Percentiles rank a stretch among this genome's conserved stretches.
These are phyloP conservation scores for Eruca vesicaria DNA, from an alignment of 441 rosid genomes.

Conservation along the genomic window DNA sequence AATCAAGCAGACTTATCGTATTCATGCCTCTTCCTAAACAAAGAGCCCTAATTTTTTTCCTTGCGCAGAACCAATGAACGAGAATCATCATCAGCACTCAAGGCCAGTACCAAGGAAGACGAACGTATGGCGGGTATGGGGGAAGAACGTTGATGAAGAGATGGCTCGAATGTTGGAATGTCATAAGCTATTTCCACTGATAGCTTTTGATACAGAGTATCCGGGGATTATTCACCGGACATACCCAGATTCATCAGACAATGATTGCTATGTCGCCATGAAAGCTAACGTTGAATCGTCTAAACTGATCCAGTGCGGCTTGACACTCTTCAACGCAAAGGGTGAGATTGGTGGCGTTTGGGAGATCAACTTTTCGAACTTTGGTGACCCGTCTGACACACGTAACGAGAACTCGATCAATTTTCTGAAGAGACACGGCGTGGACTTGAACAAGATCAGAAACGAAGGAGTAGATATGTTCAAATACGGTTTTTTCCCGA, in stretches of 20 bases:
- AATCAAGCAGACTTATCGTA: slow-evolving; percentile 7
- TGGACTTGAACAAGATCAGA: slow-evolving; percentile 27
- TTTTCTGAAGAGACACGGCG: slow-evolving; percentile 21
- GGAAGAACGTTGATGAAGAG: slow-evolving; percentile 12
- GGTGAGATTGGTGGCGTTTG: slow-evolving; percentile 36
- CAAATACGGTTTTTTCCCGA: background rate
- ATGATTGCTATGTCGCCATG: background rate
- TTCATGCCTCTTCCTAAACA: slow-evolving; percentile 22
- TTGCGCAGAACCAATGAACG: slow-evolving; percentile 3
- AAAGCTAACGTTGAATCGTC: slow-evolving; percentile 25
- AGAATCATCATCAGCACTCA: background rate
- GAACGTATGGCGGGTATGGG: slow-evolving; percentile 18
- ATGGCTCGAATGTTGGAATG: background rate
- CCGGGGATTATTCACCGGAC: background rate
- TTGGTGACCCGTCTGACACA: slow-evolving; percentile 20
- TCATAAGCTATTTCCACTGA: background rate
- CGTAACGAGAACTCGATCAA: slow-evolving; percentile 18
- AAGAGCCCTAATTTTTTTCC: background rate
- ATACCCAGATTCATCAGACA: background rate
- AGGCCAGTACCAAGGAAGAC: background rate
- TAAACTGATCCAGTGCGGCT: slow-evolving; percentile 28
- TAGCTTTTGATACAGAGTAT: slow-evolving; percentile 32
- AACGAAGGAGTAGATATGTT: slow-evolving; percentile 33
- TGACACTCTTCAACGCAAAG: slow-evolving; percentile 20
- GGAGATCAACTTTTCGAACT: slow-evolving; percentile 34